These are phyloP conservation scores for Lolium rigidum DNA, from an alignment of 176 grass and related monocot species.

Conservation along the genomic window DNA sequence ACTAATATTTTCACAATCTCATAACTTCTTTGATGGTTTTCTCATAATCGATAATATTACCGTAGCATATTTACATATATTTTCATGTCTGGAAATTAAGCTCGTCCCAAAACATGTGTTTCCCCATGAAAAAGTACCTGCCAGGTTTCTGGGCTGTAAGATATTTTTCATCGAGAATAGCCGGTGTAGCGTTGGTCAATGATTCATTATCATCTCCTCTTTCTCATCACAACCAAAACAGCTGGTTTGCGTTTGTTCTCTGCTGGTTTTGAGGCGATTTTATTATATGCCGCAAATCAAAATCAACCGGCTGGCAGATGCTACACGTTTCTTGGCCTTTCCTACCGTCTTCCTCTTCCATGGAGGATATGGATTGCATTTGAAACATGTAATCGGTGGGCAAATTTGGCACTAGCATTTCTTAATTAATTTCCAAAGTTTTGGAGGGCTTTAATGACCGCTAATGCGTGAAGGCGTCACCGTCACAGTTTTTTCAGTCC, in stretches of 20 bases:
- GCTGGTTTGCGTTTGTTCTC: not conserved
- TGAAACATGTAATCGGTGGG: conserved; percentile 45
- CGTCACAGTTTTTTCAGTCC: not conserved
- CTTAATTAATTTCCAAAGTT: not conserved
- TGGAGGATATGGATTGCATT: conserved; percentile 38
- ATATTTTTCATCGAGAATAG: not conserved
- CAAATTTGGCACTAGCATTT: conserved; percentile 22
- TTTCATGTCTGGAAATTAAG: not conserved
- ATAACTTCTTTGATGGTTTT: not conserved
- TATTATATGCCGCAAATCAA: not conserved
- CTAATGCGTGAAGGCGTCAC: not conserved
- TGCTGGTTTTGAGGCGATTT: not conserved
- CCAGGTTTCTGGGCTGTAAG: too few species aligned
- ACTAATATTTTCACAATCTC: not conserved
- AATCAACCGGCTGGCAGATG: conserved; percentile 21
- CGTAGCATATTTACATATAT: not conserved
- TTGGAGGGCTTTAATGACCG: not conserved
- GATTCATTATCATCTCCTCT: not conserved
- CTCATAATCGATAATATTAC: not conserved
- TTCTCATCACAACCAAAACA: not conserved
- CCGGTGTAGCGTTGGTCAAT: conserved; percentile 22
- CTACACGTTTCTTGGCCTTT: conserved; percentile 41
- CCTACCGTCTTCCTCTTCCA: conserved; percentile 32
- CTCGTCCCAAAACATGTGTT: not conserved
- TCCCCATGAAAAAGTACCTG: not conserved